A percentile compares a stretch with the other conserved stretches of the same genome.
Conservation (phyloP, 352 stramenopile genomes). For the Blastocystis sp. region DNA sequence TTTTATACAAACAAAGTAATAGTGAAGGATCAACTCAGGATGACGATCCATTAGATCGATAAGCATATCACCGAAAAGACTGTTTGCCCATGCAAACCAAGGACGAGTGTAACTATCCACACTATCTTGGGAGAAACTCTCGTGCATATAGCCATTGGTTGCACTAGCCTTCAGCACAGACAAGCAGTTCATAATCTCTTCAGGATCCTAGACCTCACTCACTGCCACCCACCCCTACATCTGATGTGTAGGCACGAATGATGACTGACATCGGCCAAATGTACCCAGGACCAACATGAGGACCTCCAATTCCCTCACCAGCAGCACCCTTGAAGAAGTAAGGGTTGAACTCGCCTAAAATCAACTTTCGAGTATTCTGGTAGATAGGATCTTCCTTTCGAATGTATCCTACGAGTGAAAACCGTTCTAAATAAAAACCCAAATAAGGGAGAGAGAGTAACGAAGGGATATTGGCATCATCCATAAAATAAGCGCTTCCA, state of each 20-base stretch:
- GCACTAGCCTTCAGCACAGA: constrained; percentile 64
- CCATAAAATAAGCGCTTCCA: constrained; percentile 68
- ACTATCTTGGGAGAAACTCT: constrained; percentile 64
- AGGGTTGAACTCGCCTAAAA: constrained; percentile 64
- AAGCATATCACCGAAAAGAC: constrained; percentile 65
- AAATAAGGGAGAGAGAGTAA: constrained; percentile 67
- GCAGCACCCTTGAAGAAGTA: constrained; percentile 63
- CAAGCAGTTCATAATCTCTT: constrained; percentile 64
- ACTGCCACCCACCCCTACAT: neutral
- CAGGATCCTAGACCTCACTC: constrained; percentile 55
- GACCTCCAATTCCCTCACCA: constrained; percentile 64
- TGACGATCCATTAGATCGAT: constrained; percentile 61
- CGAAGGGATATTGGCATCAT: constrained; percentile 71
- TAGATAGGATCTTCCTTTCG: constrained; percentile 62
- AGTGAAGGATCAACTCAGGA: constrained; percentile 59
- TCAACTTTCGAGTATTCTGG: constrained; percentile 64
- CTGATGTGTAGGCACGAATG: constrained; percentile 66
- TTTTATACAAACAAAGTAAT: constrained; percentile 27
- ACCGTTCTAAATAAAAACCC: neutral
- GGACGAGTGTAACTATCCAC: constrained; percentile 62
- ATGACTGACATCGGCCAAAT: constrained; percentile 70
- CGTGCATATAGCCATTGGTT: constrained; percentile 67
- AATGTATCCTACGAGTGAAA: constrained; percentile 65
- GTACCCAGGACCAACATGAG: constrained; percentile 64
- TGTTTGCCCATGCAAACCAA: constrained; percentile 67